A percentile compares a stretch with the other conserved stretches of the same genome.
phyloP scores from a whole-genome alignment of 805 yeast genomes.

The Kluyveromyces lactis region DNA sequence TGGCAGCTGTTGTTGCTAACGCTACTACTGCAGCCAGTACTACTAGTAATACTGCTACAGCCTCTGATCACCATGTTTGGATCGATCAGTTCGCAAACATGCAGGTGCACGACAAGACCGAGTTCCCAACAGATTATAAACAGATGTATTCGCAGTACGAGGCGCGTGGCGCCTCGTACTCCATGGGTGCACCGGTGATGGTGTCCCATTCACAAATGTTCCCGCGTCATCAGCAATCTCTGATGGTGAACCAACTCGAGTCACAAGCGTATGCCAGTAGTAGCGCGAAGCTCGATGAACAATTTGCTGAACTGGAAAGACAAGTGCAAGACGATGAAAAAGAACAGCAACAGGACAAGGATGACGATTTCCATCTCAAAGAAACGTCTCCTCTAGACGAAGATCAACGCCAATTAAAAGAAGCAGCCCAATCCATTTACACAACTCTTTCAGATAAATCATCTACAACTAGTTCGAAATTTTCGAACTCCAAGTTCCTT shows the following conservation, averaged over 20 bases:
- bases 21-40: no score
- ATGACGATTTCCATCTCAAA: neutral
- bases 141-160: constrained; percentile 20
- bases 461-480: constrained; percentile 12
- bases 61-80: constrained; percentile 9
- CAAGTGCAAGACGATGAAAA: constrained; percentile 9
- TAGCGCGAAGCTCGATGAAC: constrained; percentile 10
- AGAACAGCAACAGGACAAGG: neutral
- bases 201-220: neutral
- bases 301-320: constrained; percentile 18
- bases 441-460: constrained; percentile 5
- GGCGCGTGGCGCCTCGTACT: constrained; percentile 1
- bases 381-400: constrained; percentile 6
- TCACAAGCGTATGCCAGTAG: neutral
- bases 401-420: constrained; percentile 21
- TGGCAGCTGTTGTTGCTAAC: constrained; percentile 2
- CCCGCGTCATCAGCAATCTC: neutral
- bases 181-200: neutral
- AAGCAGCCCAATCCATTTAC: constrained; percentile 19
- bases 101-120: constrained; percentile 23
- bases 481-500: constrained; percentile 23
- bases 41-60: neutral
- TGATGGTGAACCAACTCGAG: neutral
- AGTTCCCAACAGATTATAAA: constrained; percentile 24
- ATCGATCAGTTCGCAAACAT: constrained; percentile 21